Conservation (phyloP, 495 filamentous ascomycete species). For the Trichoderma reesei region DNA sequence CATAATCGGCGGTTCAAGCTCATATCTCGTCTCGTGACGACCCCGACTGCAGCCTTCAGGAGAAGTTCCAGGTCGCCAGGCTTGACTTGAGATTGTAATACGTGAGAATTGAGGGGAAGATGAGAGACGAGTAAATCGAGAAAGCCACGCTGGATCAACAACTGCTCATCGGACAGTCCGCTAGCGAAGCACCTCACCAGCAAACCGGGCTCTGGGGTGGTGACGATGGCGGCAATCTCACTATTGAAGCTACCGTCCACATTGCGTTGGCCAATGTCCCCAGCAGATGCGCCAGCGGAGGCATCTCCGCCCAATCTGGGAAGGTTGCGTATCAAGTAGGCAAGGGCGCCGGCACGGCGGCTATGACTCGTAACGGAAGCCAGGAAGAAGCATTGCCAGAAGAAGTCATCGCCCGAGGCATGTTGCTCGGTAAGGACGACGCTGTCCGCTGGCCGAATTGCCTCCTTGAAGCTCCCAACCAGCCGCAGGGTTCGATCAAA, state of each 20-base stretch:
- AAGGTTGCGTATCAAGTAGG: slow-evolving; percentile 70
- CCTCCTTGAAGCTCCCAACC: slow-evolving; percentile 64
- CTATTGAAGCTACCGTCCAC: slow-evolving; percentile 23
- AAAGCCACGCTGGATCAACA: slow-evolving; percentile 88
- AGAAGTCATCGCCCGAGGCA: slow-evolving; percentile 68
- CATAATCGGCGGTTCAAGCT: slow-evolving; percentile 88
- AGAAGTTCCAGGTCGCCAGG: slow-evolving; percentile 68
- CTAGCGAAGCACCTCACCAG: slow-evolving; percentile 84
- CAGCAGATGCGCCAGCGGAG: neutral
- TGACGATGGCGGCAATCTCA: slow-evolving; percentile 62
- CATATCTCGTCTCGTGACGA: slow-evolving; percentile 87
- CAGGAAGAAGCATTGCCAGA: slow-evolving; percentile 97
- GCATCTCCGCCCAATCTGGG: slow-evolving; percentile 51
- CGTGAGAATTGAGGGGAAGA: slow-evolving; percentile 75
- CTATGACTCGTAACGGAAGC: slow-evolving; percentile 81
- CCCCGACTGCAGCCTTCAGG: slow-evolving; percentile 68
- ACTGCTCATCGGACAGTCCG: slow-evolving; percentile 79
- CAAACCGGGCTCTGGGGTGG: slow-evolving; percentile 84
- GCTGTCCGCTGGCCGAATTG: slow-evolving; percentile 42
- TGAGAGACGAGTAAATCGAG: slow-evolving; percentile 87
- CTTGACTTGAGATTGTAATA: slow-evolving; percentile 65
- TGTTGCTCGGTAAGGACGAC: slow-evolving; percentile 42
- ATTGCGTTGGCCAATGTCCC: slow-evolving; percentile 14
- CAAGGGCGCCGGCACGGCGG: slow-evolving; percentile 74
- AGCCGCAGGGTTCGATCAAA: slow-evolving; percentile 80